Evolutionary conservation across 345 rosid genomes (phyloP).

Genomic region (Kernera saxatilis): DNA sequence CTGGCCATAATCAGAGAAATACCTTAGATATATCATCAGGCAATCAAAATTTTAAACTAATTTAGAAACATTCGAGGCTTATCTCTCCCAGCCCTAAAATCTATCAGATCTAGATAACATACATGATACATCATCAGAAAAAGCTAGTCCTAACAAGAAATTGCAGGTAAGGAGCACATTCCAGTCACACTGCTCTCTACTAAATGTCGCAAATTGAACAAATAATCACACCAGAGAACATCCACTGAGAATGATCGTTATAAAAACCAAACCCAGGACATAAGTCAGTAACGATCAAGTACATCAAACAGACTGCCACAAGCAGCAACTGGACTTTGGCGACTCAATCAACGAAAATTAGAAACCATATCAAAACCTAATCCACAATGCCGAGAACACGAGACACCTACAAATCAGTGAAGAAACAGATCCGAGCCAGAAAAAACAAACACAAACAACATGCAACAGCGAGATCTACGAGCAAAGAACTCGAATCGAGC

Average conservation of each 20-base stretch:
- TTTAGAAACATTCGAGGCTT: not conserved
- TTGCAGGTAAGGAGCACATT: not conserved
- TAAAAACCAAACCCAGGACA: not conserved
- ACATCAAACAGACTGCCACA: not conserved
- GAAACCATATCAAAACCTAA: not conserved
- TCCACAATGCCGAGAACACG: not conserved
- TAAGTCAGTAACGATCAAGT: not conserved
- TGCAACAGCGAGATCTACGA: constrained; percentile 34
- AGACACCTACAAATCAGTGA: not conserved
- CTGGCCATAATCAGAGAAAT: not conserved
- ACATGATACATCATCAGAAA: not conserved
- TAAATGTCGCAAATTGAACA: not conserved
- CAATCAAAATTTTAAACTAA: not conserved
- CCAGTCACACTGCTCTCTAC: not conserved
- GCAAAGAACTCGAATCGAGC: constrained; percentile 8
- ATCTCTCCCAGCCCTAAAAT: not conserved
- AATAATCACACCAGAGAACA: not conserved
- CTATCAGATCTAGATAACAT: not conserved
- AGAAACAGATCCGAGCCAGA: constrained; percentile 17
- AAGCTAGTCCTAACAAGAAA: not conserved
- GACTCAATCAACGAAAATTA: not conserved
- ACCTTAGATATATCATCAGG: not conserved
- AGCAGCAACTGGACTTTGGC: not conserved
- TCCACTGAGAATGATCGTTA: not conserved
- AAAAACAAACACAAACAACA: not conserved